These are phyloP conservation scores for Atkinsonella hypoxylon DNA, from an alignment of 2,329 filamentous ascomycete genomes.

Conservation along the genomic window DNA sequence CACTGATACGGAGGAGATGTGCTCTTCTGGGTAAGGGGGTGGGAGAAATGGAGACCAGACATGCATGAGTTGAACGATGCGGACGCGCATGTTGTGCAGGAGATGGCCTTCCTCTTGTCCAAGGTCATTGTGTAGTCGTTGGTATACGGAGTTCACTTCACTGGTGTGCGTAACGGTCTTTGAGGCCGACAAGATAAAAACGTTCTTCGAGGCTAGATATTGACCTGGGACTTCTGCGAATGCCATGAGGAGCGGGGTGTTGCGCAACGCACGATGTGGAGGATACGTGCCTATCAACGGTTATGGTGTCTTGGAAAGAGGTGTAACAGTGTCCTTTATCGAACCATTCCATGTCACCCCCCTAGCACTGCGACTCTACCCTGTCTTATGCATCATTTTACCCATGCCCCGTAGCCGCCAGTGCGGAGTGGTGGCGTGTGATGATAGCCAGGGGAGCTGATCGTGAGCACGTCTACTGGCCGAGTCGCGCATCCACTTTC, in stretches of 20 bases:
- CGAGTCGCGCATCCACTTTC: neutral
- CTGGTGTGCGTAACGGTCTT: neutral
- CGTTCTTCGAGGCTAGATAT: neutral
- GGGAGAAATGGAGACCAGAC: too few relatives aligned
- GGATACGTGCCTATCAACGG: too few relatives aligned
- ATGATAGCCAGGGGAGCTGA: neutral
- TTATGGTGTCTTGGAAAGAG: too few relatives aligned
- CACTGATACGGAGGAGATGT: too few relatives aligned
- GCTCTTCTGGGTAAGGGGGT: too few relatives aligned
- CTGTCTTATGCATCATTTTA: neutral
- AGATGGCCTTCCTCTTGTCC: too few relatives aligned
- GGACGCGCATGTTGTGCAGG: too few relatives aligned
- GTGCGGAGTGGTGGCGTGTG: slow-evolving; percentile 2
- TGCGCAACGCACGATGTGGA: too few relatives aligned
- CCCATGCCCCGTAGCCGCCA: neutral
- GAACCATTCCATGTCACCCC: too few relatives aligned
- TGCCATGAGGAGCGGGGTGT: too few relatives aligned
- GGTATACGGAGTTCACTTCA: neutral
- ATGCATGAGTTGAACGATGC: too few relatives aligned
- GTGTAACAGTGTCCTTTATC: too few relatives aligned
- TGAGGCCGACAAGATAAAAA: neutral
- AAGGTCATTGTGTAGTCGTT: neutral
- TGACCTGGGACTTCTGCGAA: neutral
- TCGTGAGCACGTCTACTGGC: neutral
- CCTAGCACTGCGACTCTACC: neutral